Conservation (phyloP, 2,329 filamentous ascomycete genomes). For the Aspergillus pseudotamarii region DNA sequence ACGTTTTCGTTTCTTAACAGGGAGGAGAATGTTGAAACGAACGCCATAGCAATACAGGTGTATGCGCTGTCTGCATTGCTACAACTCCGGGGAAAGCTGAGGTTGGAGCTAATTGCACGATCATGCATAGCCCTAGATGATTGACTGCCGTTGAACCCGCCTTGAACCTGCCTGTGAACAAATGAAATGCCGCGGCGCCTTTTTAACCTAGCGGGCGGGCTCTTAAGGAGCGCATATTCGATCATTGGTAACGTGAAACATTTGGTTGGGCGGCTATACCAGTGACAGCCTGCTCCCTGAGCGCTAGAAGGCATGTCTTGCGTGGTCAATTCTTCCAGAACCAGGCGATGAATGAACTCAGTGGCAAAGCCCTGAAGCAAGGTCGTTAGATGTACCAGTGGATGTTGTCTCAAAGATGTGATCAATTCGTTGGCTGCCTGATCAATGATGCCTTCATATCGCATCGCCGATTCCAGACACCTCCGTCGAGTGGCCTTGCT, state of each 20-base stretch:
- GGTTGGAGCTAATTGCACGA: neutral
- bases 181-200: neutral
- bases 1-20: slow-evolving; percentile 4
- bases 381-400: slow-evolving; percentile 7
- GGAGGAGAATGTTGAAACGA: slow-evolving; percentile 12
- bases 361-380: slow-evolving; percentile 11
- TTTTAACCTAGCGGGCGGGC: slow-evolving; percentile 9
- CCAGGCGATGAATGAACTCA: slow-evolving; percentile 9
- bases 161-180: neutral
- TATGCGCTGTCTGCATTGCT: neutral
- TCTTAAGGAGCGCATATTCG: slow-evolving; percentile 8
- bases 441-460: slow-evolving; percentile 18
- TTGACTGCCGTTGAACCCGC: neutral
- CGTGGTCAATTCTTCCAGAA: neutral
- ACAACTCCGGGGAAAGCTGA: neutral
- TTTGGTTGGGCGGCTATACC: neutral
- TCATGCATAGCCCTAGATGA: neutral
- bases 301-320: neutral
- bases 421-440: slow-evolving; percentile 8
- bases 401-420: slow-evolving; percentile 11
- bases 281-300: neutral
- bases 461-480: neutral
- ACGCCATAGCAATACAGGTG: slow-evolving; percentile 6
- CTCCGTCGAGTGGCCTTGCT: neutral
- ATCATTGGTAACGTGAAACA: slow-evolving; percentile 1